Base-by-base conservation (phyloP, 345 rosid species). In the Hibiscus trionum region DNA sequence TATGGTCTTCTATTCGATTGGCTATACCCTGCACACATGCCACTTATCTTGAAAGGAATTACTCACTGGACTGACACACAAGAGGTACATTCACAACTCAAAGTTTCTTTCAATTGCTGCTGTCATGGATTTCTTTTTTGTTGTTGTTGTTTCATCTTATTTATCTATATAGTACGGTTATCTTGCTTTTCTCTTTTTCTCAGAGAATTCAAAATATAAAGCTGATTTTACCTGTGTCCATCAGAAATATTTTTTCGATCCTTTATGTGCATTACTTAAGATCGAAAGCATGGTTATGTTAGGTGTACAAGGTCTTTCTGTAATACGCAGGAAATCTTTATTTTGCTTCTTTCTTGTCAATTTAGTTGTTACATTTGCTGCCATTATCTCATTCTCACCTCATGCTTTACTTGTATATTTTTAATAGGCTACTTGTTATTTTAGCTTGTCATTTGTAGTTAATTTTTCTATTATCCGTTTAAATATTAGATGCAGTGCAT, bases 41-140 rank as follows among this genome's bases (percentile, higher is more conserved):
- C 98, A 49, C 88, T 96, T 84, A 91, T 96, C 75, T 84, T 93
- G 84, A 93, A 86, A 84, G 94, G 90, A 75, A 82, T 96, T 76
- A 83, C 96, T n/a, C 89, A 89, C 73, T 96, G 99, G 98, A 80
- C 90, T 63, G 98, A 95, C 86, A 86, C 96, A 35, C 99, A 98
- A 5, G 99, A 90, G 99, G 99, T 95, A 89, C 74, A 78, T 16
- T 53, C 56, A 27, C 65, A 58, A 49, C 27, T 27, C 56, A 31
- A 1, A 27, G 37, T 33, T 37, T 37, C 35, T 63, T 42, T 67
- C 42, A 67, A 14, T 12, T 27, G 42, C 58, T 27, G 58, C 14
- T 67, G 7, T 49, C 26, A 21, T 27, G 42, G 58, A 26, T 67
- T 67, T 67, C n/a, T 66, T 16, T 15, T 49, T 49, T 67, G 14